Percentiles rank a stretch among this genome's conserved stretches.
Evolutionary conservation across 2,329 filamentous ascomycete genomes (phyloP).

Genomic region (Colletotrichum cuscutae): DNA sequence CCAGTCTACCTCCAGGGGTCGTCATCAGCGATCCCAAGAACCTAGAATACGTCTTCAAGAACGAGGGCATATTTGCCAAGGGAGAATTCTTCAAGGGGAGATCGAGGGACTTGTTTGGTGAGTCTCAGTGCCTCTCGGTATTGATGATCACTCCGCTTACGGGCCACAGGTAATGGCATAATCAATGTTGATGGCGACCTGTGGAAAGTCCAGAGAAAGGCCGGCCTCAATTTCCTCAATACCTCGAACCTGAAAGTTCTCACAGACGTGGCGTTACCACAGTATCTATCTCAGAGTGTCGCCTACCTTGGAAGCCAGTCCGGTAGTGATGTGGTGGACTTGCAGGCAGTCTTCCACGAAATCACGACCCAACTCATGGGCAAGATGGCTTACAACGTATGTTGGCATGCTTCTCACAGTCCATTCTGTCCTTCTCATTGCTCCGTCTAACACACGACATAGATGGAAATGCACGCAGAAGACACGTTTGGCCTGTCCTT

Average conservation of each 20-base stretch:
- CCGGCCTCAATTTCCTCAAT: slow-evolving; percentile 68
- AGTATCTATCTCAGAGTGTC: slow-evolving; percentile 59
- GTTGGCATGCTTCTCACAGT: not conserved
- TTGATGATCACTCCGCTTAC: slow-evolving; percentile 39
- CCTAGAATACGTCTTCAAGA: slow-evolving; percentile 70
- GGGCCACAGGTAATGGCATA: slow-evolving; percentile 64
- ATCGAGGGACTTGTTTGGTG: slow-evolving; percentile 69
- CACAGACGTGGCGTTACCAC: slow-evolving; percentile 66
- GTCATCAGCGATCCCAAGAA: slow-evolving; percentile 71
- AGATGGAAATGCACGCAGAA: slow-evolving; percentile 73
- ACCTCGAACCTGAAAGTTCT: slow-evolving; percentile 66
- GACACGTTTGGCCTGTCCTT: slow-evolving; percentile 71
- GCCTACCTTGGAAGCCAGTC: slow-evolving; percentile 46
- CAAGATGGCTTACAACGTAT: slow-evolving; percentile 72
- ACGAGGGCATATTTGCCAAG: slow-evolving; percentile 70
- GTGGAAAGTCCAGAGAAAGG: slow-evolving; percentile 72
- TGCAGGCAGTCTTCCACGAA: slow-evolving; percentile 71
- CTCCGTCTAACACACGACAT: not conserved
- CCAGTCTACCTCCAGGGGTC: slow-evolving; percentile 70
- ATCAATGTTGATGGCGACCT: slow-evolving; percentile 74
- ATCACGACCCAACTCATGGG: slow-evolving; percentile 74
- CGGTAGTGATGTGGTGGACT: slow-evolving; percentile 53
- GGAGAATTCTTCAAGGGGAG: slow-evolving; percentile 70
- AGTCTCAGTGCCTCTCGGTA: not conserved
- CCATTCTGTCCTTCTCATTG: not conserved